A percentile compares a stretch with the other conserved stretches of the same genome.
Evolutionary conservation across 2,329 filamentous ascomycete species (phyloP).

Genomic region (Rhynchosporium agropyri): DNA sequence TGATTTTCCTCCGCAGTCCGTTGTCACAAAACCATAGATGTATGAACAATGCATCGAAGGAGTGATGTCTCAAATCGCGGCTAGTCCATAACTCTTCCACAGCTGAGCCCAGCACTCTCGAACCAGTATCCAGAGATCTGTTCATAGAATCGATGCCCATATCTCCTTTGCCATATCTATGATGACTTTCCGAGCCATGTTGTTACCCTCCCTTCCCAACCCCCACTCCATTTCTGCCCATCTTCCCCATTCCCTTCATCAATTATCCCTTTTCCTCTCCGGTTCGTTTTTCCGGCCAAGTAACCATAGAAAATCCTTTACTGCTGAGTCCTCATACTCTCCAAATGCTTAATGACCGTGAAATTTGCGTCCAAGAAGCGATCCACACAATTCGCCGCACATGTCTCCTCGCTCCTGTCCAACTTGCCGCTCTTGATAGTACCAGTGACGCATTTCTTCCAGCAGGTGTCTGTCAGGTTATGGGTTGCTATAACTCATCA

Average conservation of each 20-base stretch:
- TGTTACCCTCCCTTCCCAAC: too few species aligned
- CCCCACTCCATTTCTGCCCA: not conserved
- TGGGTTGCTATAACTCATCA: conserved; percentile 56
- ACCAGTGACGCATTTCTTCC: conserved; percentile 87
- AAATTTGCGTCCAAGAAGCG: conserved; percentile 89
- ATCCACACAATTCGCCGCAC: conserved; percentile 90
- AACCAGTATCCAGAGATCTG: not conserved
- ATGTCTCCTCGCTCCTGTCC: conserved; percentile 77
- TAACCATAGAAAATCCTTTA: not conserved
- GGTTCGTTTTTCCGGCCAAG: not conserved
- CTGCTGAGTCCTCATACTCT: conserved; percentile 55
- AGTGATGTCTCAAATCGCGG: conserved; percentile 22
- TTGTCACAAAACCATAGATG: not conserved
- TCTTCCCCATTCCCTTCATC: too few species aligned
- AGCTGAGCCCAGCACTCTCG: not conserved
- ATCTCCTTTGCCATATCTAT: not conserved
- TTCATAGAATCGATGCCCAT: conserved; percentile 18
- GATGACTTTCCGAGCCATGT: not conserved
- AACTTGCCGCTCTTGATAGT: conserved; percentile 72
- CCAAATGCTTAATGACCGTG: conserved; percentile 82
- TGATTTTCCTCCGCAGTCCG: not conserved
- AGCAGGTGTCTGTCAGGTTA: conserved; percentile 77
- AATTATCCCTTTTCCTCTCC: not conserved
- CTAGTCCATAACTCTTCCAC: conserved; percentile 11
- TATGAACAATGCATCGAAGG: not conserved